Evolutionary conservation across 768 basidiomycete species (phyloP).

Genomic region (Agrocybe praecox): DNA sequence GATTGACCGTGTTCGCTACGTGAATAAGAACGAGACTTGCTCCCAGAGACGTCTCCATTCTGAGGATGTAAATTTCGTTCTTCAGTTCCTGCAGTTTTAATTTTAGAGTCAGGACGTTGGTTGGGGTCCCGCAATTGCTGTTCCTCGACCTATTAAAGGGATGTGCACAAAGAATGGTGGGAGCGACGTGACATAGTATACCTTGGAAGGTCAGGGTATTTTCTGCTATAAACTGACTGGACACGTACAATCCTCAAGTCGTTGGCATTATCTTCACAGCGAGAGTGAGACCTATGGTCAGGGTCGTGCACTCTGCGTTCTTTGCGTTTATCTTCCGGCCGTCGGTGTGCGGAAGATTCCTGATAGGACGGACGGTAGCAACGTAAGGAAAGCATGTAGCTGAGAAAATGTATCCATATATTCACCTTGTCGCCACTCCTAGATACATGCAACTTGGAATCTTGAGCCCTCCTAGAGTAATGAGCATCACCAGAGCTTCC

Average conservation of each 20-base stretch:
- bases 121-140: too few species aligned
- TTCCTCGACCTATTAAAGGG: not conserved
- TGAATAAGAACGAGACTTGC: not conserved
- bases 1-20: not conserved
- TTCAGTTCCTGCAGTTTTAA: too few species aligned
- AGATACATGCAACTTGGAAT: too few species aligned
- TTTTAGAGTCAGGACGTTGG: too few species aligned
- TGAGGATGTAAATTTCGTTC: too few species aligned
- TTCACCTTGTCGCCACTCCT: too few species aligned
- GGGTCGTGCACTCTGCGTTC: not conserved
- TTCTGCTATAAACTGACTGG: not conserved
- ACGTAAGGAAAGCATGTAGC: not conserved
- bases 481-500: not conserved
- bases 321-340: not conserved
- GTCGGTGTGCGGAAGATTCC: not conserved
- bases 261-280: not conserved
- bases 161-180: not conserved
- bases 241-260: slow-evolving; percentile 6
- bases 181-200: not conserved
- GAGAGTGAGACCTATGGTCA: not conserved
- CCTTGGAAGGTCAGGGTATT: slow-evolving; percentile 7
- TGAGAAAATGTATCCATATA: too few species aligned
- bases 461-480: not conserved
- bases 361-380: not conserved
- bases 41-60: not conserved